Evolutionary conservation across 352 stramenopile species (phyloP), one percentile per base, ranked within the genome.

Genomic region (Chloridella minuta): DNA sequence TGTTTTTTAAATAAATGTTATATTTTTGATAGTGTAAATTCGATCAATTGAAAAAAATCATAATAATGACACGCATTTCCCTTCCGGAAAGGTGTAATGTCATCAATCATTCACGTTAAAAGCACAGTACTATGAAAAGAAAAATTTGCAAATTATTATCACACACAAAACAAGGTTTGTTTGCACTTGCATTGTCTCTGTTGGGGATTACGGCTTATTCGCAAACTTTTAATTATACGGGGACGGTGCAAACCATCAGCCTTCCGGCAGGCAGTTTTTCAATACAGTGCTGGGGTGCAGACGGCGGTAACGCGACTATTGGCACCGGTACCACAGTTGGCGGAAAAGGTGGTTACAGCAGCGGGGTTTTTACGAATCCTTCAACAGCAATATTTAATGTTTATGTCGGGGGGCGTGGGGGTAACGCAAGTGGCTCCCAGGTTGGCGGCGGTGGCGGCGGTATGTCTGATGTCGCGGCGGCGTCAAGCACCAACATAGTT

Each of bases 171-270:
- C 40, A 66, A 66, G 40, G 40, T 18, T 66, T 66, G 40, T 66
- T 66, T 66, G 40, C 40, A 10, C n/a, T 66, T 10, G 40, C 40
- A 66, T 66, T 66, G 40, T 18, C 40, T n/a, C n/a, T 66, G n/a
- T 66, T 66, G 10, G 10, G 10, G 10, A 10, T 66, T 66, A 66
- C 40, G 10, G 40, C n/a, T 18, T 66, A 66, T 66, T 66, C 40
- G n/a, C 40, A 66, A 66, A 66, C 40, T n/a, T 66, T 66, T 66
- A 66, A 66, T 66, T 66, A 66, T n/a, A 66, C 40, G n/a, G 40
- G 40, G 10, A 66, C 10, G 10, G 10, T 18, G n/a, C 40, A 66
- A 66, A 66, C 40, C 10, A 66, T 66, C 10, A 66, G 40, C 40
- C 40, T 66, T 66, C 40, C 40, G 40, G 40, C 40, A 66, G 40